Conservation (phyloP, 106 monocot species). For the Acorus calamus region DNA sequence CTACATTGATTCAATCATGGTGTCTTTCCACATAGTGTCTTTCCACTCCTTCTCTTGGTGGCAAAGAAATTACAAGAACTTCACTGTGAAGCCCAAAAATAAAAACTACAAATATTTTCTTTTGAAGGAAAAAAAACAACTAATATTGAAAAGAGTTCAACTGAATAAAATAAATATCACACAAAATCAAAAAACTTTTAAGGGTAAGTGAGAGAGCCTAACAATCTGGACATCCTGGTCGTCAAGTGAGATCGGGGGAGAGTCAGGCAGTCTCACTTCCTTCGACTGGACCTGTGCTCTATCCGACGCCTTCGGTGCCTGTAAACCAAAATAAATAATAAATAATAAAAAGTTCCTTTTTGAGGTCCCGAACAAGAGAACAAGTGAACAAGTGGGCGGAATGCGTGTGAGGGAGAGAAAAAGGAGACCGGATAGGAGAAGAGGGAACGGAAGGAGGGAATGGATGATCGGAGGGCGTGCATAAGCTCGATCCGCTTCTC, state of each 20-base stretch:
- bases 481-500: constrained; percentile 67
- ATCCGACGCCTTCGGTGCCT: constrained; percentile 78
- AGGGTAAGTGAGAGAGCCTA: constrained; percentile 7
- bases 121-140: no score
- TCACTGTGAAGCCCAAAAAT: no score
- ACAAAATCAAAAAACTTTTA: not conserved
- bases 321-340: constrained; percentile 3
- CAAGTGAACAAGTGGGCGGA: not conserved
- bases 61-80: no score
- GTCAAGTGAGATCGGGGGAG: constrained; percentile 64
- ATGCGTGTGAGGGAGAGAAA: not conserved
- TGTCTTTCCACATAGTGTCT: no score
- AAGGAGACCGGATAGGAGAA: constrained; percentile 49
- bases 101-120: no score
- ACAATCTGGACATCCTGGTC: constrained; percentile 81
- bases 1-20: no score
- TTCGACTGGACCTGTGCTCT: constrained; percentile 66
- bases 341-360: not conserved
- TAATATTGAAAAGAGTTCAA: no score
- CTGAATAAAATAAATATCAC: no score
- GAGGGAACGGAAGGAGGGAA: constrained; percentile 32
- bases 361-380: not conserved
- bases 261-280: constrained; percentile 68
- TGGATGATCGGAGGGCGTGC: constrained; percentile 60
- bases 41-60: no score